Conservation (phyloP, 257 asterid genomes). For the Echium plantagineum region DNA sequence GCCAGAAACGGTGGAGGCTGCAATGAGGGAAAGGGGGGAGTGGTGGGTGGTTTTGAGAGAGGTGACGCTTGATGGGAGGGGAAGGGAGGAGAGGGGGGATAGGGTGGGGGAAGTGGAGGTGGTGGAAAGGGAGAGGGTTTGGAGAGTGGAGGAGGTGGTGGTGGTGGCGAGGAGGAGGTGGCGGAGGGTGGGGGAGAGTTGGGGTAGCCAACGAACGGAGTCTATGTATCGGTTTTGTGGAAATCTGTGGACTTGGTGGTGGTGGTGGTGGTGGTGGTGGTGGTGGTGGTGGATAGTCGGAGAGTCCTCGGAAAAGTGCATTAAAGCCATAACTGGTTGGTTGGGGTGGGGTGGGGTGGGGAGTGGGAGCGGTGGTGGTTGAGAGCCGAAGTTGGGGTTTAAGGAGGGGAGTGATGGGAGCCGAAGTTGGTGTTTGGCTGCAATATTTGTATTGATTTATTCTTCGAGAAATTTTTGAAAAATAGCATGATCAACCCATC, state of each 20-base stretch:
- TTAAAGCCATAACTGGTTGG: neutral
- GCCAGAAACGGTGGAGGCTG: conserved; percentile 58
- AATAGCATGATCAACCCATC: no score
- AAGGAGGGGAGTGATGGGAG: neutral
- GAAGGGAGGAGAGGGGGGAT: conserved; percentile 31
- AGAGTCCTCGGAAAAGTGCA: neutral
- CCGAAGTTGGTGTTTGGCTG: no score
- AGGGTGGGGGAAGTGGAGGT: conserved; percentile 12
- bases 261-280: conserved; percentile 22
- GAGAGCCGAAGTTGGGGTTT: neutral
- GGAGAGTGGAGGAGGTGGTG: conserved; percentile 23
- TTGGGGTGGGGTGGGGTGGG: conserved; percentile 21
- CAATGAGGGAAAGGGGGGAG: conserved; percentile 29
- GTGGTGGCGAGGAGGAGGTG: conserved; percentile 57
- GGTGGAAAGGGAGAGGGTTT: conserved; percentile 33
- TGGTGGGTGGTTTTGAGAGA: conserved; percentile 29
- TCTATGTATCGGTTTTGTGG: conserved; percentile 61
- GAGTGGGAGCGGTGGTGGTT: conserved; percentile 3
- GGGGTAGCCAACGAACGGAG: conserved; percentile 81
- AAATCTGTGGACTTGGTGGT: conserved; percentile 39
- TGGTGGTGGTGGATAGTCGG: conserved; percentile 12
- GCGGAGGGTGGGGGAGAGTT: conserved; percentile 60
- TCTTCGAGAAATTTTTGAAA: no score
- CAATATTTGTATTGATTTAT: no score
- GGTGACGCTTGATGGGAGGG: conserved; percentile 48